A percentile compares a stretch with the other conserved stretches of the same genome.
Evolutionary conservation across 23 red algal genomes (phyloP).

Genomic region (Gracilaria domingensis): DNA sequence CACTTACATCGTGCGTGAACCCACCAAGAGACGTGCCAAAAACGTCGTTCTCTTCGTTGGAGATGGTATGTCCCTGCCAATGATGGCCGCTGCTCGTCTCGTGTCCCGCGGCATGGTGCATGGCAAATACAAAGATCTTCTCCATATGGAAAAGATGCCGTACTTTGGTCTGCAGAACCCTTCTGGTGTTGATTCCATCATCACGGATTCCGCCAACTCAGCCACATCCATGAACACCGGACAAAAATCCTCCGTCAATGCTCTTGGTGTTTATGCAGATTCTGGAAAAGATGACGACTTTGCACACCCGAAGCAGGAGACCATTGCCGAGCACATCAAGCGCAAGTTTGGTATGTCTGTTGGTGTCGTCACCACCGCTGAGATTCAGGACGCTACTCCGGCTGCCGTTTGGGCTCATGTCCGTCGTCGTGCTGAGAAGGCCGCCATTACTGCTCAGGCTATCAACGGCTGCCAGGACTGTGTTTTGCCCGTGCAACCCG

Average conservation of each 20-base stretch:
- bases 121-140: slow-evolving; percentile 62
- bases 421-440: slow-evolving; percentile 59
- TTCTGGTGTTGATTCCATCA: slow-evolving; percentile 67
- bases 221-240: slow-evolving; percentile 54
- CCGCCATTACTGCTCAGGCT: slow-evolving; percentile 63
- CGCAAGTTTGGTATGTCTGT: slow-evolving; percentile 62
- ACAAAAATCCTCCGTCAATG: slow-evolving; percentile 63
- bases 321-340: slow-evolving; percentile 61
- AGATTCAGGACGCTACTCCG: slow-evolving; percentile 70
- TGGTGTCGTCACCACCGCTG: slow-evolving; percentile 71
- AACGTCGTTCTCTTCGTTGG: slow-evolving; percentile 70
- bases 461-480: slow-evolving; percentile 68
- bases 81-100: slow-evolving; percentile 70
- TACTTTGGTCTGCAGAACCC: slow-evolving; percentile 42
- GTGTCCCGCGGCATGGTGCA: slow-evolving; percentile 65
- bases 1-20: slow-evolving; percentile 42
- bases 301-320: slow-evolving; percentile 60
- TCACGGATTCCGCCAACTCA: slow-evolving; percentile 68
- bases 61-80: slow-evolving; percentile 59
- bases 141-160: slow-evolving; percentile 54
- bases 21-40: slow-evolving; percentile 40
- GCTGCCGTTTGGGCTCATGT: slow-evolving; percentile 59
- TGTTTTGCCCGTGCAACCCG: slow-evolving; percentile 47
- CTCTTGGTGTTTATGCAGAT: slow-evolving; percentile 68
- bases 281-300: slow-evolving; percentile 57